phyloP scores from a whole-genome alignment of 345 rosid species.

The Eucalyptus dawsonii region DNA sequence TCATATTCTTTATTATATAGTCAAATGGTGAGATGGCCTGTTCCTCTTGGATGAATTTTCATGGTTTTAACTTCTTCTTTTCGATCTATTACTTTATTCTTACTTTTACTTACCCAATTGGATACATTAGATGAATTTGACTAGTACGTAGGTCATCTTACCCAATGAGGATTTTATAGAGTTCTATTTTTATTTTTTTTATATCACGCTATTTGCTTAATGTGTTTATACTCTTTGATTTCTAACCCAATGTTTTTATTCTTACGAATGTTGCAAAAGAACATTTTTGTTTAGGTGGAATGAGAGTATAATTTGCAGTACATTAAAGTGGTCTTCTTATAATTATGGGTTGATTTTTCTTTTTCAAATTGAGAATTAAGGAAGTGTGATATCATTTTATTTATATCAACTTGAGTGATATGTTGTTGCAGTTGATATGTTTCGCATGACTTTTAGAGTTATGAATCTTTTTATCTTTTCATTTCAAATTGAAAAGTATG shows the following conservation, averaged over 20 bases:
- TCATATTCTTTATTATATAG: not conserved
- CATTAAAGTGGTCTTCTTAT: not conserved
- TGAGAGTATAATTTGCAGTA: not conserved
- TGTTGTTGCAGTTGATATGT: not conserved
- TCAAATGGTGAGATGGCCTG: not conserved
- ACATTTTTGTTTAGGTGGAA: not conserved
- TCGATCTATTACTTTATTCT: not conserved
- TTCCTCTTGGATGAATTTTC: not conserved
- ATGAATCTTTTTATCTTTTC: not conserved
- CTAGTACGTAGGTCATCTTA: not conserved
- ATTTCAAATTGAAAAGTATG: not conserved
- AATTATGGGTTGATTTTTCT: not conserved
- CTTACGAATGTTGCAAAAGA: not conserved
- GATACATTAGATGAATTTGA: not conserved
- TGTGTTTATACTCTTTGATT: not conserved
- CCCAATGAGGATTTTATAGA: not conserved
- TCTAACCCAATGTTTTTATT: not conserved
- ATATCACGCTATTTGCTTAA: not conserved
- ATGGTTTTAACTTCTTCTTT: not conserved
- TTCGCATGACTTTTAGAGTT: not conserved
- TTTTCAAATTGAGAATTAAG: not conserved
- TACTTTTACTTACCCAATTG: not conserved
- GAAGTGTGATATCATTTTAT: not conserved
- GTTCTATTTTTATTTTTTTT: not conserved
- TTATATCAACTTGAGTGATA: not conserved